phyloP scores from a whole-genome alignment of 2,329 filamentous ascomycete species.

The Gyromitra esculenta region DNA sequence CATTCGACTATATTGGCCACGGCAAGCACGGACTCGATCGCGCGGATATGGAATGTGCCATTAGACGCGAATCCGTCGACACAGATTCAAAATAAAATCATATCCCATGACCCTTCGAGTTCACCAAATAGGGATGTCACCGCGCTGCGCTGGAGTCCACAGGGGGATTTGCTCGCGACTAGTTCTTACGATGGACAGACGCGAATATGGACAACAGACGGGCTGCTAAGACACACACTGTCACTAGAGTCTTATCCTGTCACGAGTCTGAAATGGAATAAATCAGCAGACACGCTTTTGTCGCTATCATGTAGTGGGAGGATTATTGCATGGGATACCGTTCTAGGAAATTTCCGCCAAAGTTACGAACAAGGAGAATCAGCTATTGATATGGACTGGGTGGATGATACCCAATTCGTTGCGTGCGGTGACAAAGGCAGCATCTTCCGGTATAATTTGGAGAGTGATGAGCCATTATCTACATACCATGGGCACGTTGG shows the following conservation, averaged over 20 bases:
- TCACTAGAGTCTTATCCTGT: constrained; percentile 38
- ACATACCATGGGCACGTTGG: constrained; percentile 37
- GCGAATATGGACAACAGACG: constrained; percentile 53
- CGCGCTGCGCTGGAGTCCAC: constrained; percentile 54
- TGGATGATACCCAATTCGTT: constrained; percentile 48
- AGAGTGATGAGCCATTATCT: constrained; percentile 35
- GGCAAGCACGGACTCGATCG: constrained; percentile 49
- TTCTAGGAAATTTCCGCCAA: constrained; percentile 42
- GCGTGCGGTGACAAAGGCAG: constrained; percentile 47
- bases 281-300: constrained; percentile 47
- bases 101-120: constrained; percentile 31
- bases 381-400: constrained; percentile 52
- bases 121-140: constrained; percentile 46
- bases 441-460: constrained; percentile 50
- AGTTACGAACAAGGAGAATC: constrained; percentile 42
- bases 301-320: constrained; percentile 52
- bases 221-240: constrained; percentile 34
- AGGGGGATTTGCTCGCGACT: constrained; percentile 52
- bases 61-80: constrained; percentile 42
- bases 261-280: constrained; percentile 54
- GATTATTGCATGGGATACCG: constrained; percentile 53
- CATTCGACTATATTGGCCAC: constrained; percentile 52
- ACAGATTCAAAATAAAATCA: constrained; percentile 41
- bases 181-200: constrained; percentile 54
- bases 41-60: constrained; percentile 54